phyloP scores from a whole-genome alignment of 1,139 yeast species.

The Hyphopichia khmerensis region DNA sequence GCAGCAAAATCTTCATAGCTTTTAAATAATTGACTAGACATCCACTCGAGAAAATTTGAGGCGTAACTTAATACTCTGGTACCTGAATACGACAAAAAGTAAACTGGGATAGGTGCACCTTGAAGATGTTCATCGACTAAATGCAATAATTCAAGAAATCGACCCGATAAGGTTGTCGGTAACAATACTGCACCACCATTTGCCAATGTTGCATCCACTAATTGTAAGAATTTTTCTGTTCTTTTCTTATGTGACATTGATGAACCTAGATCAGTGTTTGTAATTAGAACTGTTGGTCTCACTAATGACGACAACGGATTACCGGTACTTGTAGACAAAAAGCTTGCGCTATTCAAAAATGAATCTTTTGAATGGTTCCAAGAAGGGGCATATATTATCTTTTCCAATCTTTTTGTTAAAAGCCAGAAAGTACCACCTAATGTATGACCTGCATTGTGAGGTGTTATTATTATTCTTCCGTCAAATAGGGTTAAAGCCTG shows the following conservation, averaged over 20 bases:
- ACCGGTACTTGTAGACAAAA: slow-evolving; percentile 46
- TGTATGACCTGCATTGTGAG: slow-evolving; percentile 89
- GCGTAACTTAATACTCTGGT: slow-evolving; percentile 80
- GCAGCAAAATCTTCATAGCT: slow-evolving; percentile 64
- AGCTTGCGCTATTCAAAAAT: slow-evolving; percentile 78
- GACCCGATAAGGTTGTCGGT: slow-evolving; percentile 82
- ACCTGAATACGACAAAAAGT: slow-evolving; percentile 76
- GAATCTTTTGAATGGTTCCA: slow-evolving; percentile 95
- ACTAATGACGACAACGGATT: slow-evolving; percentile 62
- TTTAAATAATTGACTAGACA: slow-evolving; percentile 76
- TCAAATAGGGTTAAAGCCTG: slow-evolving; percentile 70
- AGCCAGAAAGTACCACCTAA: slow-evolving; percentile 93
- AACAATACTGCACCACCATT: slow-evolving; percentile 73
- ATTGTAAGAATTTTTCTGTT: slow-evolving; percentile 60
- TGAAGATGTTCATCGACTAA: slow-evolving; percentile 61
- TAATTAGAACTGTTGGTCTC: slow-evolving; percentile 83
- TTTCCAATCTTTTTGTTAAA: slow-evolving; percentile 70
- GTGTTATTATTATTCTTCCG: slow-evolving; percentile 65
- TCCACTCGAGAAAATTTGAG: slow-evolving; percentile 91
- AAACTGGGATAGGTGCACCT: slow-evolving; percentile 64
- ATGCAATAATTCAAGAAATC: slow-evolving; percentile 77
- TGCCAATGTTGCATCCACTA: slow-evolving; percentile 67
- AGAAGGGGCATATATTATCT: slow-evolving; percentile 81
- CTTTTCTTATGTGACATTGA: slow-evolving; percentile 63
- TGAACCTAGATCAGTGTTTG: slow-evolving; percentile 73